These are phyloP conservation scores for Staphylotrichum tortipilum DNA, from an alignment of 495 filamentous ascomycete species.

Conservation along the genomic window DNA sequence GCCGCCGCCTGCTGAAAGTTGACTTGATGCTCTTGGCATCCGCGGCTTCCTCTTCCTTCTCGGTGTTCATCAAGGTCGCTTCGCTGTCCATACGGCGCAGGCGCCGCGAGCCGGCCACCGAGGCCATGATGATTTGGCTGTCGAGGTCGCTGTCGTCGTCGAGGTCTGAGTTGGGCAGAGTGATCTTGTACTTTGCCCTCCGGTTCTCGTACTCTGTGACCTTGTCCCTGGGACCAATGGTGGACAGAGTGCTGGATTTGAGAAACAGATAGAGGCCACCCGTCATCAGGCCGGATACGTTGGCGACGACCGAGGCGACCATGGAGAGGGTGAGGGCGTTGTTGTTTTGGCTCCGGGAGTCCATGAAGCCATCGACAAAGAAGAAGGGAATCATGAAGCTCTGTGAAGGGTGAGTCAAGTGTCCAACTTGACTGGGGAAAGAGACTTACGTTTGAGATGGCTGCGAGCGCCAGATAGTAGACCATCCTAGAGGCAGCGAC, in stretches of 20 bases:
- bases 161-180: constrained; percentile 12
- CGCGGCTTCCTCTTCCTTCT: constrained; percentile 21
- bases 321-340: constrained; percentile 32
- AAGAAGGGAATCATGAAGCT: constrained; percentile 40
- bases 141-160: constrained; percentile 14
- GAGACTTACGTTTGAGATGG: constrained; percentile 34
- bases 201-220: constrained; percentile 33
- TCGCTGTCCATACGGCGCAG: constrained; percentile 29
- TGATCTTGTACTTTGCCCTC: constrained; percentile 24
- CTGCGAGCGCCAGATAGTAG: constrained; percentile 35
- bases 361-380: constrained; percentile 26
- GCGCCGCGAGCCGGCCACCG: constrained; percentile 18
- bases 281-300: constrained; percentile 40
- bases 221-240: constrained; percentile 35
- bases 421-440: not conserved
- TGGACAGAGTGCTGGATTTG: constrained; percentile 35
- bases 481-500: constrained; percentile 40
- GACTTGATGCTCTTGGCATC: constrained; percentile 6
- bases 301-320: constrained; percentile 41
- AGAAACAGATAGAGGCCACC: constrained; percentile 42
- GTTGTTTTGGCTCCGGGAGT: constrained; percentile 13
- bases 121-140: constrained; percentile 26
- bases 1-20: constrained; percentile 8
- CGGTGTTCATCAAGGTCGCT: constrained; percentile 21
- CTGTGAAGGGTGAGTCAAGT: constrained; percentile 16